These are phyloP conservation scores for Geotrichum aggregatum DNA, from an alignment of 1,139 yeast genomes.

Conservation along the genomic window DNA sequence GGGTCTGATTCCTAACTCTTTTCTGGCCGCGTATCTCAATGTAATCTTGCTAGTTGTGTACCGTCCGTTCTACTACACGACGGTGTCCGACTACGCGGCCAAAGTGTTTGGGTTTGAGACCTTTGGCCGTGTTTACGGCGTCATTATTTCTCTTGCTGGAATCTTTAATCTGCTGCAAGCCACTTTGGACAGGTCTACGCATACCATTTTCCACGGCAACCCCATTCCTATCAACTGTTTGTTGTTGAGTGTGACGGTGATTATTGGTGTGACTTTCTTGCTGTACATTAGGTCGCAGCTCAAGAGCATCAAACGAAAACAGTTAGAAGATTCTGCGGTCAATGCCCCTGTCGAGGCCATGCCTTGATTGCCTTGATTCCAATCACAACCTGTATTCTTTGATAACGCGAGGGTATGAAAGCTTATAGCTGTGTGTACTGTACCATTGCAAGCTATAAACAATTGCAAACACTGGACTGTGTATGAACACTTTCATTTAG, in stretches of 20 bases:
- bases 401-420: too few relatives aligned
- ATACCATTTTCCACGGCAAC: slow-evolving; percentile 59
- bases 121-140: slow-evolving; percentile 88
- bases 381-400: not conserved
- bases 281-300: slow-evolving; percentile 55
- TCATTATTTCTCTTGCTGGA: slow-evolving; percentile 78
- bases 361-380: slow-evolving; percentile 40
- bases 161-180: slow-evolving; percentile 69
- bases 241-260: slow-evolving; percentile 50
- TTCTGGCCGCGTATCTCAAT: slow-evolving; percentile 62
- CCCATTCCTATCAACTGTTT: slow-evolving; percentile 71
- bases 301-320: slow-evolving; percentile 47
- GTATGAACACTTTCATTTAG: too few relatives aligned
- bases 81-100: slow-evolving; percentile 85
- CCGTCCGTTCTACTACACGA: slow-evolving; percentile 89
- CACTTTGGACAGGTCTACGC: slow-evolving; percentile 64
- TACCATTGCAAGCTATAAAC: not conserved
- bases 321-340: slow-evolving; percentile 60
- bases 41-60: slow-evolving; percentile 70
- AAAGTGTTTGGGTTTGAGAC: slow-evolving; percentile 91
- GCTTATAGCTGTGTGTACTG: not conserved
- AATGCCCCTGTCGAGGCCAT: slow-evolving; percentile 49
- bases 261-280: slow-evolving; percentile 53
- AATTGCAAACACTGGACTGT: too few relatives aligned
- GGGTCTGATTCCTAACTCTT: slow-evolving; percentile 31